Evolutionary conservation across 768 basidiomycete genomes (phyloP).

Genomic region (Tylopilus intermedius): DNA sequence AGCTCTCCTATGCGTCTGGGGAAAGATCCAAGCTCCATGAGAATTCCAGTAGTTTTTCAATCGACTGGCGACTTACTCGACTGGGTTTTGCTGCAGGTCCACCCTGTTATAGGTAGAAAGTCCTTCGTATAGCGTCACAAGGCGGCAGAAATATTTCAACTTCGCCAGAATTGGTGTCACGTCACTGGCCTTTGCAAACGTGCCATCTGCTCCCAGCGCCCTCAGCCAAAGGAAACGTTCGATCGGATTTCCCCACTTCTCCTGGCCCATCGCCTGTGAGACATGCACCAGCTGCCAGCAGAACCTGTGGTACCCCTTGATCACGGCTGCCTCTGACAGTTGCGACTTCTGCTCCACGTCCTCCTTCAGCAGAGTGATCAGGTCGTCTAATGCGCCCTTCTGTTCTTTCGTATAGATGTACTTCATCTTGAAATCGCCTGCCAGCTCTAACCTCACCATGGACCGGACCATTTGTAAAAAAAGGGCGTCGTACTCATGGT

Average conservation of each 20-base stretch:
- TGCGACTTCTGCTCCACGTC: neutral
- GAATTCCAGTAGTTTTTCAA: too few relatives aligned
- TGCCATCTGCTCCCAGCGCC: neutral
- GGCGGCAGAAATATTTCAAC: too few relatives aligned
- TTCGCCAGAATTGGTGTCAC: neutral
- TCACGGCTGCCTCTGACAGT: too few relatives aligned
- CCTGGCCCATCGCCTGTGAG: neutral
- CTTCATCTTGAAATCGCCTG: neutral
- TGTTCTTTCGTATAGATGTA: neutral
- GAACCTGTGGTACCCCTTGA: neutral
- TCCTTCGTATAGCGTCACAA: neutral
- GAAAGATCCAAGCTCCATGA: too few relatives aligned
- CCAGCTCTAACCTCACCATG: neutral
- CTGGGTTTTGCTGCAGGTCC: neutral
- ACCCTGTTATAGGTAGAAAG: neutral
- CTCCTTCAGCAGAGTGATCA: neutral
- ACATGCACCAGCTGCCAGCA: conserved; percentile 1
- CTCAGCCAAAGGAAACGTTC: neutral
- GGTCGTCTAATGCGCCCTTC: neutral
- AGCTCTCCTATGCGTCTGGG: neutral
- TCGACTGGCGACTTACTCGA: too few relatives aligned
- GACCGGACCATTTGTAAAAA: conserved; percentile 1
- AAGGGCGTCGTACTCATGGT: neutral
- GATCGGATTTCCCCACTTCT: neutral
- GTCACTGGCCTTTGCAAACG: neutral